Base-by-base conservation (phyloP, 2,329 filamentous ascomycete species). In the Oidium heveae region DNA sequence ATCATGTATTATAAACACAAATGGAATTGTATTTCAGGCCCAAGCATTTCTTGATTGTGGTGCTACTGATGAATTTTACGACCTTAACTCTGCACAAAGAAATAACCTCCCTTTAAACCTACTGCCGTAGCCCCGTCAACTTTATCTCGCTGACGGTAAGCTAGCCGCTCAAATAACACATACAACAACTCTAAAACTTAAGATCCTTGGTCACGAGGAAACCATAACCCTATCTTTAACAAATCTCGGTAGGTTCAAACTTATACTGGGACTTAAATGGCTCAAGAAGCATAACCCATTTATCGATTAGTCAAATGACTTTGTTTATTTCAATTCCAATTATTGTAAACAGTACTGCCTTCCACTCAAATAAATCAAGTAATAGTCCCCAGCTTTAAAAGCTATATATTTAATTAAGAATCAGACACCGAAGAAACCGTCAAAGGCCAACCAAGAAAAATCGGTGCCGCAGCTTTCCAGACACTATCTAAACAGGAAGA, bases 51-150 rank as follows among this genome's bases (percentile, higher is more conserved):
- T 39, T 39, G 49, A 39, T 52, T 52, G 33, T 24, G n/a, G 33
- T 24, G 50, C 50, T 39, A 39, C 50, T 52, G 50, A 52, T 41
- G 33, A 24, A 39, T 52, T 52, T 41, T 52, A 52, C 20, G n/a
- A 52, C 33, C 34, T 52, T 52, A 28, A 52, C 20, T 52, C 50
- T 52, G 50, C 33, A 33, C 50, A 52, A 52, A 20, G 34, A 22
- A 52, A 52, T 37, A 36, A 24, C 15, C 50, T 52, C 6, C 50
- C 50, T 41, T 22, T 52, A 20, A 52, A 52, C 18, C 16, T 22
- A 39, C 50, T 52, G 13, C n/a, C 33, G 16, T 34, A 52, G 50
- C 32, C 49, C 34, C 34, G 34, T 6, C 50, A 52, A 24, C 50
- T 52, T 28, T 52, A 52, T 52, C 50, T 52, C 15, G 50, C 18